Conservation (phyloP, 768 basidiomycete genomes). For the Vishniacozyma victoriae region DNA sequence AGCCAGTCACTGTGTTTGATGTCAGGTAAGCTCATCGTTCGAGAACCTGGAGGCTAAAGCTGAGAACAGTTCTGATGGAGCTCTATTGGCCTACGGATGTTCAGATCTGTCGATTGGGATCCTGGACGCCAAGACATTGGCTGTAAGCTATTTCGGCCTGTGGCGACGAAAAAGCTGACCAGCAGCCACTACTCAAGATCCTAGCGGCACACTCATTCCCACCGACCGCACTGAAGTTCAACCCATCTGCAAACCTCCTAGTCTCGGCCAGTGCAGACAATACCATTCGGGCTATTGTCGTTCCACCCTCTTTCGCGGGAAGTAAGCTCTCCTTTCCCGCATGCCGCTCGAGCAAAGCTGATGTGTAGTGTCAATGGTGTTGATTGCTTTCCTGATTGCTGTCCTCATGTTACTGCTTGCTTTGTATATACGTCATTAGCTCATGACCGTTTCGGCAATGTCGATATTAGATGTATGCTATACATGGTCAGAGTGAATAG, state of each 20-base stretch:
- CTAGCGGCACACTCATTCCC: slow-evolving; percentile 93
- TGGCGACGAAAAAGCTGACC: not conserved
- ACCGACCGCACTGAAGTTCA: slow-evolving; percentile 82
- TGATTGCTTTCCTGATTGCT: slow-evolving; percentile 16
- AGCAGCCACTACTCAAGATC: slow-evolving; percentile 81
- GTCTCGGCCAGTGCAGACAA: slow-evolving; percentile 89
- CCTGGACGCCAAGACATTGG: slow-evolving; percentile 68
- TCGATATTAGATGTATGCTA: too few species aligned
- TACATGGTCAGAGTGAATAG: not conserved
- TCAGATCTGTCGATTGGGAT: slow-evolving; percentile 81
- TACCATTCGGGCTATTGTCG: slow-evolving; percentile 68
- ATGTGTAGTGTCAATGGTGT: slow-evolving; percentile 7
- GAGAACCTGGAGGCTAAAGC: not conserved
- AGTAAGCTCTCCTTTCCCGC: slow-evolving; percentile 28
- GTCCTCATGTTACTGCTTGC: slow-evolving; percentile 10
- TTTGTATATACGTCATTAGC: slow-evolving; percentile 1
- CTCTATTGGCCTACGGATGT: slow-evolving; percentile 73
- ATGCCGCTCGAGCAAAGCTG: not conserved
- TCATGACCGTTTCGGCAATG: not conserved
- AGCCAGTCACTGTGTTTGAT: slow-evolving; percentile 80
- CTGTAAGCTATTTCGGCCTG: slow-evolving; percentile 53
- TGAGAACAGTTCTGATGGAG: slow-evolving; percentile 64
- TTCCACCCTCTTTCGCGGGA: slow-evolving; percentile 53
- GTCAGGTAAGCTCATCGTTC: slow-evolving; percentile 58
- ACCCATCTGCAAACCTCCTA: slow-evolving; percentile 69